Evolutionary conservation across 2,329 filamentous ascomycete species (phyloP), one percentile per base, ranked within the genome.

Genomic region (Aspergillus melleus): DNA sequence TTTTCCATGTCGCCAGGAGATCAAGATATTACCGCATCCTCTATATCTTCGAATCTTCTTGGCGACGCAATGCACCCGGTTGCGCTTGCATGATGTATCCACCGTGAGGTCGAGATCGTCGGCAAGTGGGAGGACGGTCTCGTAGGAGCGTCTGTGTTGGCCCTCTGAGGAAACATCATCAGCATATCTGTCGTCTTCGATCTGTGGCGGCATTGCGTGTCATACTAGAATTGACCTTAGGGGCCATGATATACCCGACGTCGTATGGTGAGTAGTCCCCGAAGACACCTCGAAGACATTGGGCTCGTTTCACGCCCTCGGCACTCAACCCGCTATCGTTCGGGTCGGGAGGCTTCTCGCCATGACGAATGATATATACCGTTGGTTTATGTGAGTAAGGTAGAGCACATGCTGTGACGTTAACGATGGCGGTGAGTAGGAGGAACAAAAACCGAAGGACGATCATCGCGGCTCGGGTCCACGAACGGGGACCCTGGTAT

Each of bases 311-410:
- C 46, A 64, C 50, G 1, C 71, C 71, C 8, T 72, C 70, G 2
- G 55, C 22, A 19, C 60, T 69, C 10, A 74, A 57, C 2, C 66
- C 66, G 32, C 67, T 65, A 24, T 72, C 65, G 10, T 63, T 29
- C 8, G 62, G 62, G 36, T 72, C 52, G 2, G 20, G 53, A 6
- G 71, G 62, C 32, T 73, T 73, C 54, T 74, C 71, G 36, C 68
- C 71, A 52, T 74, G 71, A 10, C 71, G 70, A 52, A 74, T 70
- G 19, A 74, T 59, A 36, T 68, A 73, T 19, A 73, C 63, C 8
- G 63, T 72, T 19, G 71, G 67, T 0, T 55, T 58, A 16, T 30
- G 12, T 9, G 61, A 59, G 16, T 42, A 42, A 14, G 16, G 16
- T 42, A 42, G 16, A 42, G 62, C 65, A 16, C 52, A 57, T 2